Conservation (phyloP, 345 rosid genomes). For the Linum trigynum region DNA sequence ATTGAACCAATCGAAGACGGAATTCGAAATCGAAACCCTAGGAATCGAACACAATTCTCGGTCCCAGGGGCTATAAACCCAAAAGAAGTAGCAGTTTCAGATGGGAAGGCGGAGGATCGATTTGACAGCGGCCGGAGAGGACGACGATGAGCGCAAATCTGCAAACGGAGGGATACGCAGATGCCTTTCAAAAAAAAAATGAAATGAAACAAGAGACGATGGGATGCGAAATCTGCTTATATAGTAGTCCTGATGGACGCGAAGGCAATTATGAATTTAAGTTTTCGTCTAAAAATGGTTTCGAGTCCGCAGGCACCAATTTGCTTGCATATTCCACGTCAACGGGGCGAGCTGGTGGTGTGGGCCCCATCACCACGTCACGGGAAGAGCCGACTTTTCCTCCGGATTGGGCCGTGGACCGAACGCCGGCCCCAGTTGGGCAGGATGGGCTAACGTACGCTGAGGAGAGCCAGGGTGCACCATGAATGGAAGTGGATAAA, state of each 20-base stretch:
- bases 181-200: slow-evolving; percentile 49
- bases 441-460: slow-evolving; percentile 29
- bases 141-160: slow-evolving; percentile 19
- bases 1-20: neutral
- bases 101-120: slow-evolving; percentile 34
- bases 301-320: slow-evolving; percentile 36
- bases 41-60: neutral
- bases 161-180: neutral
- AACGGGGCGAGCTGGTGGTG: neutral
- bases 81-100: neutral
- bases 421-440: slow-evolving; percentile 4
- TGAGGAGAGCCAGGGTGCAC: slow-evolving; percentile 20
- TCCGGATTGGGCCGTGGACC: slow-evolving; percentile 17
- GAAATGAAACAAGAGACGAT: slow-evolving; percentile 24
- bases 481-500: slow-evolving; percentile 43
- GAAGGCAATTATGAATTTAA: slow-evolving; percentile 10
- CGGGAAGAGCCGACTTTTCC: slow-evolving; percentile 8
- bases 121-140: no score
- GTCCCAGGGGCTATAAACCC: slow-evolving; percentile 37
- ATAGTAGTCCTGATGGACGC: slow-evolving; percentile 25
- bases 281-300: slow-evolving; percentile 33
- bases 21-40: slow-evolving; percentile 12
- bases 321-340: slow-evolving; percentile 43
- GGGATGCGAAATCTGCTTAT: neutral
- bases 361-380: slow-evolving; percentile 17